Evolutionary conservation across 2,329 filamentous ascomycete species (phyloP).

Genomic region (Monosporascus sp.): DNA sequence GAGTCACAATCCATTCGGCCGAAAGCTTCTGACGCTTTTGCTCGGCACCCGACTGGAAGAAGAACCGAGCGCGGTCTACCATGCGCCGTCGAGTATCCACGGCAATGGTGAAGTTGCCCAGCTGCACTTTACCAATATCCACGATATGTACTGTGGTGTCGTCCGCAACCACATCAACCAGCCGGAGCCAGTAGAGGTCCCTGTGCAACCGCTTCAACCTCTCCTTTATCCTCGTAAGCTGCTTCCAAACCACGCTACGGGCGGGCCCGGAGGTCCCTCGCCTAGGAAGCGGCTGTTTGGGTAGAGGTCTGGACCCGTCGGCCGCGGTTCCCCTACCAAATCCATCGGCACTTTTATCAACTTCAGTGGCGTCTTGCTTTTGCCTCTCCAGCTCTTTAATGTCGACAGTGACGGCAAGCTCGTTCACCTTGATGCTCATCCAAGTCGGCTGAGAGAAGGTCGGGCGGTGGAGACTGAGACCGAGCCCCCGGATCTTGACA

Average conservation of each 20-base stretch:
- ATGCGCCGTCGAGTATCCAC: slow-evolving; percentile 90
- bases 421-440: slow-evolving; percentile 83
- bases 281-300: slow-evolving; percentile 24
- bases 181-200: slow-evolving; percentile 79
- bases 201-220: slow-evolving; percentile 80
- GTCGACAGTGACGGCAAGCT: slow-evolving; percentile 80
- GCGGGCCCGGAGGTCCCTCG: slow-evolving; percentile 26
- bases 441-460: slow-evolving; percentile 97
- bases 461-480: slow-evolving; percentile 82
- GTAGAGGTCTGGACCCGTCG: slow-evolving; percentile 16
- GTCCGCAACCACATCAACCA: slow-evolving; percentile 83
- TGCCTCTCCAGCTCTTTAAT: slow-evolving; percentile 57
- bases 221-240: slow-evolving; percentile 74
- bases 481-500: slow-evolving; percentile 83
- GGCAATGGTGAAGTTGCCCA: slow-evolving; percentile 78
- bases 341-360: slow-evolving; percentile 23
- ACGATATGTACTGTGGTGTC: slow-evolving; percentile 72
- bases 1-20: slow-evolving; percentile 88
- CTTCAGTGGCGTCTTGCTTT: slow-evolving; percentile 30
- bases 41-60: slow-evolving; percentile 69
- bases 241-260: slow-evolving; percentile 74
- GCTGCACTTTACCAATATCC: slow-evolving; percentile 77
- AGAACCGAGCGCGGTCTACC: slow-evolving; percentile 83
- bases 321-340: slow-evolving; percentile 12
- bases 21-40: slow-evolving; percentile 59